These are phyloP conservation scores for Xylaria digitata DNA, from an alignment of 2,329 filamentous ascomycete species.

Conservation along the genomic window DNA sequence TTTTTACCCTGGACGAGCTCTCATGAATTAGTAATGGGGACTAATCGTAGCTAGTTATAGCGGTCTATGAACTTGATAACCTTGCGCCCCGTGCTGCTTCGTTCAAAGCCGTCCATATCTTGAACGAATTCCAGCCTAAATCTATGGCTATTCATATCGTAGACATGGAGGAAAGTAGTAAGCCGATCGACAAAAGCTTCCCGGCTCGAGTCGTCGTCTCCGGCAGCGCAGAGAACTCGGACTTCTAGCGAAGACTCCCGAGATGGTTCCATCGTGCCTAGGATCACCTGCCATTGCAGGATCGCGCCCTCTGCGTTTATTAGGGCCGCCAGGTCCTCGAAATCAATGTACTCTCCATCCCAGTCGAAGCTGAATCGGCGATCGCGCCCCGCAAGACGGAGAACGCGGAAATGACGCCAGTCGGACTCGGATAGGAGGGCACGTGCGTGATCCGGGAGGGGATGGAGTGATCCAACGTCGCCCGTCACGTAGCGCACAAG, in stretches of 20 bases:
- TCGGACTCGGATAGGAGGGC: conserved; percentile 40
- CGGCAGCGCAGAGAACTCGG: conserved; percentile 29
- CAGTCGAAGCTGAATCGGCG: conserved; percentile 57
- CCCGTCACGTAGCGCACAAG: conserved; percentile 58
- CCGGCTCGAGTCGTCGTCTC: neutral
- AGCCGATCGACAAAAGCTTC: conserved; percentile 1
- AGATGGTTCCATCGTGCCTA: conserved; percentile 46
- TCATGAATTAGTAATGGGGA: neutral
- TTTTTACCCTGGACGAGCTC: neutral
- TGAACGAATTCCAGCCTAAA: conserved; percentile 31
- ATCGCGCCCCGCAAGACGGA: conserved; percentile 57
- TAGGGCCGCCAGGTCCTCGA: conserved; percentile 46
- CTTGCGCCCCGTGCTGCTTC: conserved; percentile 34
- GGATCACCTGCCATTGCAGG: conserved; percentile 58
- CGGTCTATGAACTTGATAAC: conserved; percentile 37
- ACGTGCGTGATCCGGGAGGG: conserved; percentile 49
- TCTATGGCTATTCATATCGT: conserved; percentile 23
- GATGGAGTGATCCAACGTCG: conserved; percentile 56
- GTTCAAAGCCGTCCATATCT: conserved; percentile 30
- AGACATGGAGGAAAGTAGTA: conserved; percentile 23
- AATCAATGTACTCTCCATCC: conserved; percentile 54
- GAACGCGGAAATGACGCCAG: conserved; percentile 47
- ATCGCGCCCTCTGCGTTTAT: conserved; percentile 47
- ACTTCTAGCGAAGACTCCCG: conserved; percentile 25
- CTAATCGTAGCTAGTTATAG: neutral